Conservation (phyloP, 2,329 filamentous ascomycete species). For the Stachybotrys elegans region DNA sequence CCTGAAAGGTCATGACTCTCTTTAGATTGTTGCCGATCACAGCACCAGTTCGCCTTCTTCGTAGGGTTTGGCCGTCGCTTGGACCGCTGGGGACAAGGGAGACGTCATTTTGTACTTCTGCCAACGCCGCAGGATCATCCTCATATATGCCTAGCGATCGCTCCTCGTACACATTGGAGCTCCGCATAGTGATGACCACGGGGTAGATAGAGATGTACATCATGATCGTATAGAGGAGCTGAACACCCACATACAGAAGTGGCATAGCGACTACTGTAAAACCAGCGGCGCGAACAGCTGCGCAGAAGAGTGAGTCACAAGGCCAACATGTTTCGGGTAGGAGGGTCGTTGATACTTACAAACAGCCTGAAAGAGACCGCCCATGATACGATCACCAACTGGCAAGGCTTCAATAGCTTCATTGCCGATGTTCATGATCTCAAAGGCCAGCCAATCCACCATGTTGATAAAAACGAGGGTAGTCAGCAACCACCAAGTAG, state of each 20-base stretch:
- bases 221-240: constrained; percentile 57
- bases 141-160: constrained; percentile 57
- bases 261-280: constrained; percentile 61
- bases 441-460: constrained; percentile 61
- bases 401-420: constrained; percentile 47
- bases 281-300: constrained; percentile 58
- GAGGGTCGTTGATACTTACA: constrained; percentile 28
- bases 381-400: constrained; percentile 49
- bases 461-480: constrained; percentile 57
- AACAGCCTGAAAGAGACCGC: constrained; percentile 60
- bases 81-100: constrained; percentile 5
- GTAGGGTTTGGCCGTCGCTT: constrained; percentile 12
- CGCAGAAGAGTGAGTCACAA: neutral
- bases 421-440: constrained; percentile 61
- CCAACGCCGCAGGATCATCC: constrained; percentile 19
- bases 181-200: constrained; percentile 58
- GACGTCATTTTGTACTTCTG: constrained; percentile 12
- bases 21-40: constrained; percentile 29
- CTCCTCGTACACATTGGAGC: constrained; percentile 70
- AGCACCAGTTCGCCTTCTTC: constrained; percentile 17
- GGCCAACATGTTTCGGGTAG: neutral
- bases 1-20: constrained; percentile 35
- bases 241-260: constrained; percentile 49
- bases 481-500: constrained; percentile 62
- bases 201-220: constrained; percentile 65